Conservation (phyloP, 129 eudicot genomes). For the Flaveria linearis region DNA sequence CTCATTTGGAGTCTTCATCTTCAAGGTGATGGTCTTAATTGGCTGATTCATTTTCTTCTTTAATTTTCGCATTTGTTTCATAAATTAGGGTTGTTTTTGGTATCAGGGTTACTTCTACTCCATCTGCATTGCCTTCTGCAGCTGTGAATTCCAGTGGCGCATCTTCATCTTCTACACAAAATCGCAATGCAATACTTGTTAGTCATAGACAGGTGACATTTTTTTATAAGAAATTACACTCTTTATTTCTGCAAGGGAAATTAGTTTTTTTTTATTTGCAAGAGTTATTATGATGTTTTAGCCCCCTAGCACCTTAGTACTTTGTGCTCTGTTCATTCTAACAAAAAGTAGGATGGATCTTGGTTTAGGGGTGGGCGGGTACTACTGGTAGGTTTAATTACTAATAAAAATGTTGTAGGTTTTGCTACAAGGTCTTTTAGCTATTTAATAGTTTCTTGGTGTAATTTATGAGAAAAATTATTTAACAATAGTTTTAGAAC, state of each 20-base stretch:
- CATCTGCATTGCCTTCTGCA: conserved; percentile 33
- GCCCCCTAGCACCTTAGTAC: neutral
- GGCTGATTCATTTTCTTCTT: conserved; percentile 7
- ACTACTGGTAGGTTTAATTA: neutral
- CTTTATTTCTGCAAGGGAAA: conserved; percentile 3
- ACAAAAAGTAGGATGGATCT: neutral
- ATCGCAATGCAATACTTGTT: conserved; percentile 79
- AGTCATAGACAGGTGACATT: conserved; percentile 85
- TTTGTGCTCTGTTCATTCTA: neutral
- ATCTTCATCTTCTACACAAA: conserved; percentile 23
- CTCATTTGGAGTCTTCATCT: conserved; percentile 17
- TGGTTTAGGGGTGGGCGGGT: neutral
- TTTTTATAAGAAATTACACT: neutral
- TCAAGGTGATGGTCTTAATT: conserved; percentile 39
- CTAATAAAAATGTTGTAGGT: neutral
- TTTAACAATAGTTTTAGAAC: neutral
- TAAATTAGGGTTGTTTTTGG: conserved; percentile 21
- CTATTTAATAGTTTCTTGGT: neutral
- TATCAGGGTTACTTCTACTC: conserved; percentile 31
- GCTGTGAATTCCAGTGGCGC: conserved; percentile 23
- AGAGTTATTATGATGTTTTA: neutral
- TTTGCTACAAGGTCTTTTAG: neutral
- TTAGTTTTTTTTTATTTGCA: no score
- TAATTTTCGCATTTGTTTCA: neutral
- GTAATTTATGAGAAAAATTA: neutral